phyloP scores from a whole-genome alignment of 768 basidiomycete genomes.

The Pleurotus sapidus region DNA sequence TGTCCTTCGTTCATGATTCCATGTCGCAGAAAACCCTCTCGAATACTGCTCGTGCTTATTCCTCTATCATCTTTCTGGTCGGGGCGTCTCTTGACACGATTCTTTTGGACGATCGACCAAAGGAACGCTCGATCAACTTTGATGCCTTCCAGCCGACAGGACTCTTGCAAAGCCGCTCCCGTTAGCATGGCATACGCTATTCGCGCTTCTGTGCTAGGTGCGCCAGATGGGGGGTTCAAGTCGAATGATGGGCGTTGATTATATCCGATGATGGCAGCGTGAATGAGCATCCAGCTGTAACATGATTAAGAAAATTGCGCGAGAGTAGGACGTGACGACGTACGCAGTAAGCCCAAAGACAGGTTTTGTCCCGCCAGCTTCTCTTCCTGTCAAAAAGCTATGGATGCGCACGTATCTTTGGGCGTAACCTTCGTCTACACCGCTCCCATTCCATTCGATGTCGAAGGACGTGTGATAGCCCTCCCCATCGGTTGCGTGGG shows the following conservation, averaged over 20 bases:
- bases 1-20: background rate
- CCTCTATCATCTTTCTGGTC: background rate
- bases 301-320: background rate
- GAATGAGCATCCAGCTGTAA: constrained; percentile 43
- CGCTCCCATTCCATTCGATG: constrained; percentile 39
- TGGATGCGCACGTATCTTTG: constrained; percentile 51
- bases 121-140: constrained; percentile 24
- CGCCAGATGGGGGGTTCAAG: constrained; percentile 26
- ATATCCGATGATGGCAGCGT: constrained; percentile 42
- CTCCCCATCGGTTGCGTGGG: background rate
- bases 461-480: constrained; percentile 69
- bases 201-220: constrained; percentile 31
- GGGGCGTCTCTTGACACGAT: background rate
- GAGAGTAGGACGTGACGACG: constrained; percentile 23
- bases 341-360: constrained; percentile 87
- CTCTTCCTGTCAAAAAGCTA: constrained; percentile 82
- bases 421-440: constrained; percentile 15
- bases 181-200: constrained; percentile 42
- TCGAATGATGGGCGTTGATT: constrained; percentile 43
- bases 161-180: constrained; percentile 31
- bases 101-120: background rate
- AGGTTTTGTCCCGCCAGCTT: constrained; percentile 84
- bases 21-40: background rate
- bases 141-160: constrained; percentile 36
- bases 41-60: background rate